phyloP scores from a whole-genome alignment of 441 rosid genomes.

The Manihot esculenta region DNA sequence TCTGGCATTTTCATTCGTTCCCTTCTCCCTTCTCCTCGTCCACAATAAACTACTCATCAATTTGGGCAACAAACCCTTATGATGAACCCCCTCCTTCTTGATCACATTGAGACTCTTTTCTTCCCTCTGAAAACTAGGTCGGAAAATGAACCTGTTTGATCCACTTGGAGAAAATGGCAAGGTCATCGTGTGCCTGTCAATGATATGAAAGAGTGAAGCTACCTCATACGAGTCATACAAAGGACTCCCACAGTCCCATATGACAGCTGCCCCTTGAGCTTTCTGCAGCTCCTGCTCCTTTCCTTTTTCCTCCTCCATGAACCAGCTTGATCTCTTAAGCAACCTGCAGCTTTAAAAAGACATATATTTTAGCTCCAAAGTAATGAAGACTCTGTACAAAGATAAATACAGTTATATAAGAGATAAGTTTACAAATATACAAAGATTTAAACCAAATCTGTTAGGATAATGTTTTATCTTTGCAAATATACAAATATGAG shows the following conservation, averaged over 20 bases:
- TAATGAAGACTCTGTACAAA: too few species aligned
- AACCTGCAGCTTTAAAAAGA: too few species aligned
- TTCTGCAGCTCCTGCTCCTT: constrained; percentile 2
- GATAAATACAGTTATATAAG: too few species aligned
- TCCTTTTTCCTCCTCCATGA: neutral
- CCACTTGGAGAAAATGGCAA: constrained; percentile 13
- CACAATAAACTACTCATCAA: neutral
- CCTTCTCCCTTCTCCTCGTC: constrained; percentile 11
- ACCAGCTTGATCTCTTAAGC: neutral
- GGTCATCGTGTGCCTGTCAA: constrained; percentile 37
- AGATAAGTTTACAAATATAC: too few species aligned
- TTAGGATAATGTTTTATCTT: too few species aligned
- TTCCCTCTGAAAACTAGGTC: neutral
- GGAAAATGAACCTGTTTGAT: constrained; percentile 1
- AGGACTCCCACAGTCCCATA: constrained; percentile 56
- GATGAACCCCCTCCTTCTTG: neutral
- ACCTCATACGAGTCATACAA: constrained; percentile 49
- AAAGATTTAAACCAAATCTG: too few species aligned
- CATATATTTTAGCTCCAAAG: too few species aligned
- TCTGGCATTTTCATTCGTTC: neutral
- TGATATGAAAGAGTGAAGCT: constrained; percentile 39
- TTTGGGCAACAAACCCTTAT: constrained; percentile 18
- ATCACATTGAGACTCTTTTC: neutral
- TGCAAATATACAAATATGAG: too few species aligned
- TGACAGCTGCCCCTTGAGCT: neutral